These are phyloP conservation scores for Pyropia haitanensis DNA, from an alignment of 23 red algal genomes.

Conservation along the genomic window DNA sequence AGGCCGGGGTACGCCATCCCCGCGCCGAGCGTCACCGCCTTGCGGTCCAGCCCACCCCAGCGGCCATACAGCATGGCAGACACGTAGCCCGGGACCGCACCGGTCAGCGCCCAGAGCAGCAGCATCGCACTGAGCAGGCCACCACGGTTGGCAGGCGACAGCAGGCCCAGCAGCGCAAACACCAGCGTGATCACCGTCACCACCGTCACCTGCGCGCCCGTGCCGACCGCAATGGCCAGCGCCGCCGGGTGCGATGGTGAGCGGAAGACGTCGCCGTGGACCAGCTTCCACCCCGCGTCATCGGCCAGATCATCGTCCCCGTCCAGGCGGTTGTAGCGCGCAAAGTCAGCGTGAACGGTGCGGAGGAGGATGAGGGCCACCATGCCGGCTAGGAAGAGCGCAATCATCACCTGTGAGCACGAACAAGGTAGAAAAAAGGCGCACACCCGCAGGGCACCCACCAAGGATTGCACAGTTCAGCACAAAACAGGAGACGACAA, in stretches of 20 bases:
- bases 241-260: conserved; percentile 46
- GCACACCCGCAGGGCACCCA: no score
- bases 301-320: conserved; percentile 79
- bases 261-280: conserved; percentile 98
- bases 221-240: conserved; percentile 73
- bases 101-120: conserved; percentile 66
- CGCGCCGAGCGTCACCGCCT: conserved; percentile 73
- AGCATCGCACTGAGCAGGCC: conserved; percentile 86
- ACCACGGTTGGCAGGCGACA: conserved; percentile 95
- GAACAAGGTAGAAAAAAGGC: no score
- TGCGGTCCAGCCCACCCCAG: conserved; percentile 38
- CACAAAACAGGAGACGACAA: no score
- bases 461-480: no score
- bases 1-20: conserved; percentile 83
- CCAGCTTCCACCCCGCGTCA: conserved; percentile 91
- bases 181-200: conserved; percentile 69
- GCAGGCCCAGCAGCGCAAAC: conserved; percentile 82
- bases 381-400: conserved; percentile 75
- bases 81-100: conserved; percentile 61
- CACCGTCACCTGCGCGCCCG: conserved; percentile 69
- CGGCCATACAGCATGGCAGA: conserved; percentile 72
- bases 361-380: conserved; percentile 82
- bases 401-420: conserved; percentile 34
- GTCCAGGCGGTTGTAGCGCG: conserved; percentile 84
- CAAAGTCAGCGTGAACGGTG: conserved; percentile 92